phyloP scores from a whole-genome alignment of 2,329 filamentous ascomycete species.

The Cladosporium sp. region DNA sequence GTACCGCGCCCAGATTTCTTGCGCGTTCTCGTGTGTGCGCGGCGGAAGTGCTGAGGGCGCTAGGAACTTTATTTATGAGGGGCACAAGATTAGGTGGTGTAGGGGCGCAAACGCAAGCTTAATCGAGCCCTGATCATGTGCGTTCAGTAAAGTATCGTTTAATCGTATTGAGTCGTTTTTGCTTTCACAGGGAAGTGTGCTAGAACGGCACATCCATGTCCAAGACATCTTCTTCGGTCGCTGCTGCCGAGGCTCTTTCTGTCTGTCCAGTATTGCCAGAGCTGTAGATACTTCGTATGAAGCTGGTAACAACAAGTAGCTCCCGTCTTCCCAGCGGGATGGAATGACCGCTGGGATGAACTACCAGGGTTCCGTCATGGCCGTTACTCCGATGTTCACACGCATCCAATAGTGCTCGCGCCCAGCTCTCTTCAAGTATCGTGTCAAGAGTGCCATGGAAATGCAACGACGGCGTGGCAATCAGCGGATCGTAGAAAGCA shows the following conservation, averaged over 20 bases:
- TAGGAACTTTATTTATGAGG: too few relatives aligned
- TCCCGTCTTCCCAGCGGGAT: background rate
- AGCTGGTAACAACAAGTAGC: background rate
- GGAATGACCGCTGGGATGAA: constrained; percentile 82
- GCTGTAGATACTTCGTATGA: background rate
- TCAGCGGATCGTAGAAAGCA: constrained; percentile 70
- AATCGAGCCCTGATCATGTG: too few relatives aligned
- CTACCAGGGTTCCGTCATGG: constrained; percentile 46
- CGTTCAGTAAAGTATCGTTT: too few relatives aligned
- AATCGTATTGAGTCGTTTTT: too few relatives aligned
- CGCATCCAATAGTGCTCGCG: constrained; percentile 61
- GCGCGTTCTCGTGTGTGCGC: too few relatives aligned
- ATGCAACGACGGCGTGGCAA: constrained; percentile 74
- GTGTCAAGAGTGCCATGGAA: constrained; percentile 80
- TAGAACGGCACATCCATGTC: background rate
- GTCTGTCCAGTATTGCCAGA: background rate
- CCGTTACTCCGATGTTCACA: constrained; percentile 49
- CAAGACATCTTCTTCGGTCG: background rate
- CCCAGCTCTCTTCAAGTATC: constrained; percentile 76
- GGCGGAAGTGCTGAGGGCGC: too few relatives aligned
- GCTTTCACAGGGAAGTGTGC: too few relatives aligned
- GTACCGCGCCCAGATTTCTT: too few relatives aligned
- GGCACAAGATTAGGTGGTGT: too few relatives aligned
- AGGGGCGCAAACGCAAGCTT: too few relatives aligned
- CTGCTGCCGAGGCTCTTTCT: background rate